Evolutionary conservation across 2,329 filamentous ascomycete genomes (phyloP).

Genomic region (Talaromyces albobiverticillius): DNA sequence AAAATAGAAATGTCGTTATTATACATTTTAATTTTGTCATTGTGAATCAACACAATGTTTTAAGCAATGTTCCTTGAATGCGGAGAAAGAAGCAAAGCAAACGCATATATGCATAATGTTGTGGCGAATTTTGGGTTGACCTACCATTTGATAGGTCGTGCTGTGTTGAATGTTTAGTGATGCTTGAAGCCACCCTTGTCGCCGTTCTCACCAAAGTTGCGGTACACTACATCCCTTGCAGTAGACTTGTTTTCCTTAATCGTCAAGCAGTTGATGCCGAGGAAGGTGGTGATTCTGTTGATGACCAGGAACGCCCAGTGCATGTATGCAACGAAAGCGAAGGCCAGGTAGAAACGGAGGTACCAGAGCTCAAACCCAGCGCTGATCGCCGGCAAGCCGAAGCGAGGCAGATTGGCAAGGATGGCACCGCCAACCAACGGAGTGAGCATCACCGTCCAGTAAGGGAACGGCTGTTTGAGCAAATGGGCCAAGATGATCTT

Average conservation of each 20-base stretch:
- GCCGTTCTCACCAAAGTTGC: slow-evolving; percentile 29
- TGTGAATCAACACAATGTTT: too few relatives aligned
- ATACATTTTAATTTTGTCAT: too few relatives aligned
- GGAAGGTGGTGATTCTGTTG: slow-evolving; percentile 82
- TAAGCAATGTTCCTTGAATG: too few relatives aligned
- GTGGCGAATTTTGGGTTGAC: too few relatives aligned
- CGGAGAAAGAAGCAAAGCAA: too few relatives aligned
- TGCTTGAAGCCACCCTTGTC: slow-evolving; percentile 14
- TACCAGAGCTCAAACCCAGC: slow-evolving; percentile 72
- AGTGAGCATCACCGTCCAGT: slow-evolving; percentile 88
- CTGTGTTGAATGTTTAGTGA: slow-evolving; percentile 1
- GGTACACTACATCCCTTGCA: slow-evolving; percentile 35
- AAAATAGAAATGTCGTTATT: too few relatives aligned
- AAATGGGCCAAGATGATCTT: slow-evolving; percentile 98
- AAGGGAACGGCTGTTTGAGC: slow-evolving; percentile 89
- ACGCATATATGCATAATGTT: too few relatives aligned
- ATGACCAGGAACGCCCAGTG: slow-evolving; percentile 91
- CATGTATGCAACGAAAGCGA: slow-evolving; percentile 82
- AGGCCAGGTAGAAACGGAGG: slow-evolving; percentile 77
- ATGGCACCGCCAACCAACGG: slow-evolving; percentile 83
- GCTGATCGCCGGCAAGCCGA: slow-evolving; percentile 68
- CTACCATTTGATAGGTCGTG: neutral
- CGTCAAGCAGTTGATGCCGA: slow-evolving; percentile 92
- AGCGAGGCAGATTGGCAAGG: slow-evolving; percentile 74
- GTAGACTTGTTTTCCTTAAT: slow-evolving; percentile 53